These are phyloP conservation scores for Ophiostoma triangulosporum DNA, from an alignment of 2,329 filamentous ascomycete genomes.

Conservation along the genomic window DNA sequence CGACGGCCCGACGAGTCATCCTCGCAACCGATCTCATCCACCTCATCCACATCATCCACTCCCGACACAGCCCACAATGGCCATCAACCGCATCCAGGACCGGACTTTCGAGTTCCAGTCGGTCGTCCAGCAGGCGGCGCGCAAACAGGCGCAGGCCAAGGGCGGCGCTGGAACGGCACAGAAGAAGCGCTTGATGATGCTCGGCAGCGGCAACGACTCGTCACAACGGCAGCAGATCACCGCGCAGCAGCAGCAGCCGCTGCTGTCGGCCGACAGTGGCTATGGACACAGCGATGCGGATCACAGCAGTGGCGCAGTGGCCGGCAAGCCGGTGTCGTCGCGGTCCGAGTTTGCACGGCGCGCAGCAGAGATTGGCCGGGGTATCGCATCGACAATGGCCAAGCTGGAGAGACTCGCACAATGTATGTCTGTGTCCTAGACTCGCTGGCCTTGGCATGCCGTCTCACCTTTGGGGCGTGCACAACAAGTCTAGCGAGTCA, in stretches of 20 bases:
- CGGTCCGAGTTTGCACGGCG: conserved; percentile 80
- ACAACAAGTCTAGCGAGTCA: background rate
- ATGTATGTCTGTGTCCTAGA: conserved; percentile 30
- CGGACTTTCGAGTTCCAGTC: conserved; percentile 90
- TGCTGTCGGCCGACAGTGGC: conserved; percentile 23
- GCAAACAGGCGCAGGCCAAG: conserved; percentile 63
- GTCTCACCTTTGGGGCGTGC: background rate
- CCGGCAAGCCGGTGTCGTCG: conserved; percentile 29
- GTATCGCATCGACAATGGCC: conserved; percentile 83
- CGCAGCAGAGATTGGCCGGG: conserved; percentile 81
- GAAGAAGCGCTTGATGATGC: conserved; percentile 26
- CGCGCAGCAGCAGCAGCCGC: conserved; percentile 39
- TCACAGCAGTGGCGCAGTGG: conserved; percentile 56
- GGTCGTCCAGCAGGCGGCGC: conserved; percentile 76
- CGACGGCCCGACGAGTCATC: background rate
- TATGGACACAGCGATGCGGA: background rate
- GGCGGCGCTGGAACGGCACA: conserved; percentile 41
- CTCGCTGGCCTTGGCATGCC: background rate
- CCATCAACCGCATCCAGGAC: conserved; percentile 76
- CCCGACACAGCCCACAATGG: conserved; percentile 30
- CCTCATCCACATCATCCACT: background rate
- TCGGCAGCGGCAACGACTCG: background rate
- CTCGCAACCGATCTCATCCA: background rate
- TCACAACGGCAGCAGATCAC: conserved; percentile 1
- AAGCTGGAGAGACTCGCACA: conserved; percentile 91